A percentile compares a stretch with the other conserved stretches of the same genome.
These are phyloP conservation scores for Lyophyllum shimeji DNA, from an alignment of 768 basidiomycete genomes.

Conservation along the genomic window DNA sequence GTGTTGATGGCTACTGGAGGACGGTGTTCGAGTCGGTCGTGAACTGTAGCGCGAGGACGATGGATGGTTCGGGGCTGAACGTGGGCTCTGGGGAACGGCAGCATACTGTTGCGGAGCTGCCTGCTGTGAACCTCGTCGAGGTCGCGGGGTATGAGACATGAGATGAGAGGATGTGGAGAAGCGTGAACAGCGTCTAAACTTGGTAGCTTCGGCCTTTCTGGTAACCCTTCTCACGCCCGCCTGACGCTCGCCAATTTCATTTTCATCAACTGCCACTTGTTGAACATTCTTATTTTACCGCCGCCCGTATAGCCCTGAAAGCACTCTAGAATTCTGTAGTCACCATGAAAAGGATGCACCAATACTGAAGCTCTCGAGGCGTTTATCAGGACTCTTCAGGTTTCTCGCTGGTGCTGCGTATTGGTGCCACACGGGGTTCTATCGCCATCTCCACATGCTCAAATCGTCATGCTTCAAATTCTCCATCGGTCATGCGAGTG, in stretches of 20 bases:
- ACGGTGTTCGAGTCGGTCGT: slow-evolving; percentile 22
- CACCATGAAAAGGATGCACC: background rate
- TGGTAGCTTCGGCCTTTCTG: background rate
- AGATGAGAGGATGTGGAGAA: slow-evolving; percentile 24
- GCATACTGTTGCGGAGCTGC: slow-evolving; percentile 56
- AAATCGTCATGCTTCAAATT: background rate
- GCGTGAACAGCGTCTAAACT: slow-evolving; percentile 15
- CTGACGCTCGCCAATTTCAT: background rate
- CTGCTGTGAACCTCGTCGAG: slow-evolving; percentile 38
- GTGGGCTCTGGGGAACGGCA: slow-evolving; percentile 65
- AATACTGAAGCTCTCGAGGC: background rate
- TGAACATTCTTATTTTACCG: background rate
- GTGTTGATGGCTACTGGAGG: slow-evolving; percentile 27
- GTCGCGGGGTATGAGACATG: slow-evolving; percentile 39
- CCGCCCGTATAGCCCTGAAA: background rate
- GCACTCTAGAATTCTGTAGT: background rate
- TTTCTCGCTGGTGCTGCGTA: background rate
- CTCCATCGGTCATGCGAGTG: background rate
- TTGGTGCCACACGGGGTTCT: background rate
- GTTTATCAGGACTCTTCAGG: background rate
- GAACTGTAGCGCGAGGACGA: slow-evolving; percentile 21
- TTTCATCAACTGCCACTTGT: background rate
- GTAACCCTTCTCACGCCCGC: slow-evolving; percentile 14
- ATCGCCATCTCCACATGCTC: background rate
- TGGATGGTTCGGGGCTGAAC: slow-evolving; percentile 24